These are phyloP conservation scores for Haematococcus sp. DNA, from an alignment of 139 green algal species.

Conservation along the genomic window DNA sequence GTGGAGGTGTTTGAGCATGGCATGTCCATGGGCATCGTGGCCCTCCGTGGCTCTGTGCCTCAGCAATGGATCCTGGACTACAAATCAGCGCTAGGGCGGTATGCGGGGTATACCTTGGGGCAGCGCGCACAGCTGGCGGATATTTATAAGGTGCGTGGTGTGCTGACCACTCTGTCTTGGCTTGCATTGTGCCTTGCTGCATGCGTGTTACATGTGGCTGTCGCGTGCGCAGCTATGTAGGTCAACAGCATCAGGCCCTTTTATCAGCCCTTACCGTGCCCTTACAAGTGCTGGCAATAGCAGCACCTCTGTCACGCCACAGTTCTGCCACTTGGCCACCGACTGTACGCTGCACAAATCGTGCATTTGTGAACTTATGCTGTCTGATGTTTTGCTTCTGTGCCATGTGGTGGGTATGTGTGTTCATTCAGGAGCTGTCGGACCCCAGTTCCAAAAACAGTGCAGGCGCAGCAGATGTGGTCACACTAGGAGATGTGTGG, in stretches of 20 bases:
- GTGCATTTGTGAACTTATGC: too few relatives aligned
- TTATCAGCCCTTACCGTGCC: too few relatives aligned
- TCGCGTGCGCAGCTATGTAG: too few relatives aligned
- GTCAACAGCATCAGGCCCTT: too few relatives aligned
- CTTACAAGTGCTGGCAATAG: too few relatives aligned
- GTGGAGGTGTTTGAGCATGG: constrained; percentile 48
- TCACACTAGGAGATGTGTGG: constrained; percentile 80
- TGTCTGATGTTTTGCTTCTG: too few relatives aligned
- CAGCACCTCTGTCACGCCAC: too few relatives aligned
- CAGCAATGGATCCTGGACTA: constrained; percentile 68
- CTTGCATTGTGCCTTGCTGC: not conserved
- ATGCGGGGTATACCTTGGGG: constrained; percentile 54
- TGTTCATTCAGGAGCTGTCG: constrained; percentile 36
- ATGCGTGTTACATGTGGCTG: too few relatives aligned
- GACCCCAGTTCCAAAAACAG: constrained; percentile 39
- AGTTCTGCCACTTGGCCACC: too few relatives aligned
- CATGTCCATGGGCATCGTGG: constrained; percentile 52
- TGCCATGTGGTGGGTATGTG: too few relatives aligned
- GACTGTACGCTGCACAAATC: too few relatives aligned
- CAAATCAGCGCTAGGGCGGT: constrained; percentile 37
- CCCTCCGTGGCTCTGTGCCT: constrained; percentile 62
- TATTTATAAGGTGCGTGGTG: constrained; percentile 53
- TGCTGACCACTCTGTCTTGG: not conserved
- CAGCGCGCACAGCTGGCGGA: constrained; percentile 63
- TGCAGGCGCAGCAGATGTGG: constrained; percentile 60